phyloP scores from a whole-genome alignment of 2,329 filamentous ascomycete species.

The Diaporthe nobilis region DNA sequence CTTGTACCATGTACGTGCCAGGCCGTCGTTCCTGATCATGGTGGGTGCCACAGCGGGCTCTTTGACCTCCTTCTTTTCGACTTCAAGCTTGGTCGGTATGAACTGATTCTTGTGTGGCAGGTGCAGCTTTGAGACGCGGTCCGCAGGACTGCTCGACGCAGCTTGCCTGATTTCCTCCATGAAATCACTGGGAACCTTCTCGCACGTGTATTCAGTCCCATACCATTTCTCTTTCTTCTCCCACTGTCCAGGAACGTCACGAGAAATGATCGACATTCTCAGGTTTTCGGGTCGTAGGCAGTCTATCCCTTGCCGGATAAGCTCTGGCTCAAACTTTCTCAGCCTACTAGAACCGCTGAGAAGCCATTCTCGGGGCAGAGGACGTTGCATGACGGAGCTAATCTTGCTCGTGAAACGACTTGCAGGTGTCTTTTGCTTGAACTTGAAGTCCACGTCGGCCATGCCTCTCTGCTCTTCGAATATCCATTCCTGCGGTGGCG shows the following conservation, averaged over 20 bases:
- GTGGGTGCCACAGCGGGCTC: constrained; percentile 81
- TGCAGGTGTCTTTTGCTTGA: constrained; percentile 91
- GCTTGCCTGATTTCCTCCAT: constrained; percentile 79
- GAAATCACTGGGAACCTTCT: constrained; percentile 84
- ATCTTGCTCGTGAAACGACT: constrained; percentile 90
- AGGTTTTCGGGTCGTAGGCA: constrained; percentile 91
- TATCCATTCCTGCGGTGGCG: constrained; percentile 90
- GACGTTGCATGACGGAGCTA: constrained; percentile 92
- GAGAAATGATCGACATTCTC: constrained; percentile 84
- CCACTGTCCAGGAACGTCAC: constrained; percentile 87
- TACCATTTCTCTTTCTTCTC: constrained; percentile 96
- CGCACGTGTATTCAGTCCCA: constrained; percentile 90
- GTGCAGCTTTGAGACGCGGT: constrained; percentile 80
- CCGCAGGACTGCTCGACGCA: constrained; percentile 66
- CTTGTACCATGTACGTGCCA: constrained; percentile 93
- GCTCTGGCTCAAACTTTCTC: constrained; percentile 83
- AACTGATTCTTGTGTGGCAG: constrained; percentile 96
- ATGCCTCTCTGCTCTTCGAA: constrained; percentile 92
- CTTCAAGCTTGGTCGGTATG: constrained; percentile 91
- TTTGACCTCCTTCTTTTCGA: constrained; percentile 92
- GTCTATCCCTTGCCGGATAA: constrained; percentile 80
- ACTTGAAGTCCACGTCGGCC: constrained; percentile 94
- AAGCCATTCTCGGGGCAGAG: constrained; percentile 87
- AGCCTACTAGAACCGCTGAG: constrained; percentile 84
- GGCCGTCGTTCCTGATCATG: constrained; percentile 86